Conservation (phyloP, 106 monocot species). For the Hemerocallis citrina region DNA sequence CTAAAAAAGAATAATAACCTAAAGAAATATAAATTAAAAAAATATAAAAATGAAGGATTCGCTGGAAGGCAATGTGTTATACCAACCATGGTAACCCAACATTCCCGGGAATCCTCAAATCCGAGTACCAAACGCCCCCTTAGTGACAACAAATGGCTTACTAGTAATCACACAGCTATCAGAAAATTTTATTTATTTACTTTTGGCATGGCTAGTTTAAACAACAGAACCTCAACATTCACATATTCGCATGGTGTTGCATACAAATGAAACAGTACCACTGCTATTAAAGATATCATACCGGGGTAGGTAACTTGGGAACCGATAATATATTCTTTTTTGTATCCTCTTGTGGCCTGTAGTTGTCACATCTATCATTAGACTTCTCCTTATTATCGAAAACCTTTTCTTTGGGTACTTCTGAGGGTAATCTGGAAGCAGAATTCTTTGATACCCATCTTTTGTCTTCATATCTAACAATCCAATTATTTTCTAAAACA, state of each 20-base stretch:
- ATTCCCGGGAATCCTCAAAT: too few species aligned
- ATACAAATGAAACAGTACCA: not conserved
- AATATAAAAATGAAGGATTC: too few species aligned
- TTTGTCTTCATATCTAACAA: conserved; percentile 86
- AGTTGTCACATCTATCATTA: conserved; percentile 22
- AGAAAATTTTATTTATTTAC: too few species aligned
- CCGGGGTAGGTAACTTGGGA: conserved; percentile 45
- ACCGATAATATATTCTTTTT: conserved; percentile 28
- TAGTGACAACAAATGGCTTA: too few species aligned
- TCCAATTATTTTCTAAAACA: not conserved
- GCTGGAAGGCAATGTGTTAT: too few species aligned
- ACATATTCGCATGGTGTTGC: not conserved
- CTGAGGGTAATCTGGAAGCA: conserved; percentile 24
- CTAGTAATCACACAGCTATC: too few species aligned
- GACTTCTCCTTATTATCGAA: conserved; percentile 15
- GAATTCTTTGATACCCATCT: conserved; percentile 74
- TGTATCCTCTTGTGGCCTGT: conserved; percentile 8
- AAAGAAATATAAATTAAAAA: too few species aligned
- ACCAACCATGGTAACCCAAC: too few species aligned
- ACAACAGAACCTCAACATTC: not conserved
- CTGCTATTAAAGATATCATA: not conserved
- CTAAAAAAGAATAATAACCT: too few species aligned
- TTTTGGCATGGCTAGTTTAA: not conserved
- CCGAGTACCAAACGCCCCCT: too few species aligned
- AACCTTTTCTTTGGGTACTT: conserved; percentile 20